Base-by-base conservation (phyloP, 257 asterid species). In the Misopates orontium region DNA sequence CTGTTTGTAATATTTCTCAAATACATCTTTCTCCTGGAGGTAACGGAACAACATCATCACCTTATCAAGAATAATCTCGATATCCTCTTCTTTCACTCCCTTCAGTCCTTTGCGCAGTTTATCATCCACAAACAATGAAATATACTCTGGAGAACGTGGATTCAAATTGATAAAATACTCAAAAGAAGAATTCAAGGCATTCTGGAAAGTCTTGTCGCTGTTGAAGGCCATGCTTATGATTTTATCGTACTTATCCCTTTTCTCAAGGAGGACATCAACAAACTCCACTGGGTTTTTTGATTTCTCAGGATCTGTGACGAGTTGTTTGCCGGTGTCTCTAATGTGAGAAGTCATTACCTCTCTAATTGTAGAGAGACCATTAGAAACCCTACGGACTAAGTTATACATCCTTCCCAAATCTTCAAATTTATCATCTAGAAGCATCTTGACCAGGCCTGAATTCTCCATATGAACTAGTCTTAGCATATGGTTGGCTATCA, bases 391-490 rank as follows among this genome's bases (percentile, higher is more conserved):
- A 16, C 79, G 80, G 70, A 92, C 85, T 72, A 92, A 84, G 78
- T 23, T 78, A 69, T 89, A 92, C 93, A 89, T 92, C 66, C 97
- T 78, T 60, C 81, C 83, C 83, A 92, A 78, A 70, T 92, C 96
- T 20, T 89, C 93, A 45, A 77, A 73, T 62, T 85, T 82, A 69
- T 85, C 96, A 75, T 85, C 88, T 41, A 83, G 71, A 71, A 92
- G 85, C 97, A 92, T 89, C 58, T 77, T 78, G 7, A 92, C 95
- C 78, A 89, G 64, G 21, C 97, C 97, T 12, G 98, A 92, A 52
- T 87, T 83, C 70, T 91, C 97, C 95, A 91, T 91, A 73, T 82
- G 88, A 73, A 88, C 96, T 55, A 91, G 69, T 64, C 96, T 80
- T 48, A 70, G 82, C 95, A 91, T 86, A 78, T 91, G 96, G 71